phyloP scores from a whole-genome alignment of 495 filamentous ascomycete species.

The Penicillium lagena region DNA sequence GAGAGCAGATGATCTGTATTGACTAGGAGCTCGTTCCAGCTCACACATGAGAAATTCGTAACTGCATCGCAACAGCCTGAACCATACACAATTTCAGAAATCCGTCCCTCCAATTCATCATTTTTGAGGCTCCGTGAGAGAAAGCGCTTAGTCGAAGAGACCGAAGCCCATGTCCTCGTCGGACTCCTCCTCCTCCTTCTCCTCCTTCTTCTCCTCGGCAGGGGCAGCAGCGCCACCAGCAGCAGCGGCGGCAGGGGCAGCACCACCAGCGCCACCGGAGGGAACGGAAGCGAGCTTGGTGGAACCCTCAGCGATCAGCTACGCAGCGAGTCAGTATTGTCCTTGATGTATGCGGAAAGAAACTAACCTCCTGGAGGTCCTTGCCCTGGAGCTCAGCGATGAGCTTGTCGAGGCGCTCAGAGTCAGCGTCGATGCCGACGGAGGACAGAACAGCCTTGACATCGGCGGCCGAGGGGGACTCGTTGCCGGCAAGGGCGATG shows the following conservation, averaged over 20 bases:
- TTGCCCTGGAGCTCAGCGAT: constrained; percentile 93
- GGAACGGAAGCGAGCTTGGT: constrained; percentile 96
- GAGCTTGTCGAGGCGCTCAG: constrained; percentile 77
- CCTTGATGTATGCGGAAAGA: neutral
- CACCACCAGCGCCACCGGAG: constrained; percentile 76
- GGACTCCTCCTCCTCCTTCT: constrained; percentile 82
- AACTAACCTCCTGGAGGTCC: constrained; percentile 84
- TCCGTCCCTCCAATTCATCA: constrained; percentile 27
- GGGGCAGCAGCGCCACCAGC: constrained; percentile 63
- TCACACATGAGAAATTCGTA: constrained; percentile 34
- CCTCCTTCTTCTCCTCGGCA: constrained; percentile 65
- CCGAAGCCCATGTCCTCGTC: constrained; percentile 99
- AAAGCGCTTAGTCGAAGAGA: constrained; percentile 80
- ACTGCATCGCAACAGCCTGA: constrained; percentile 37
- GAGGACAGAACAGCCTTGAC: constrained; percentile 87
- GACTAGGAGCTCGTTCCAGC: constrained; percentile 35
- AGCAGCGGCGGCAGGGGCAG: constrained; percentile 55
- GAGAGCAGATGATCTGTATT: constrained; percentile 38
- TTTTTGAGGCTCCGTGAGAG: constrained; percentile 17
- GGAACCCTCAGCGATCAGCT: constrained; percentile 91
- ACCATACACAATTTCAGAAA: constrained; percentile 31
- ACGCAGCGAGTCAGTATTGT: constrained; percentile 17
- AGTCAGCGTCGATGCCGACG: constrained; percentile 92
- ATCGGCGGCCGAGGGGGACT: constrained; percentile 77
- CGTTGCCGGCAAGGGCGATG: constrained; percentile 88